Evolutionary conservation across 805 yeast genomes (phyloP), one percentile per base, ranked within the genome.

Genomic region (Ogataea saltuana): DNA sequence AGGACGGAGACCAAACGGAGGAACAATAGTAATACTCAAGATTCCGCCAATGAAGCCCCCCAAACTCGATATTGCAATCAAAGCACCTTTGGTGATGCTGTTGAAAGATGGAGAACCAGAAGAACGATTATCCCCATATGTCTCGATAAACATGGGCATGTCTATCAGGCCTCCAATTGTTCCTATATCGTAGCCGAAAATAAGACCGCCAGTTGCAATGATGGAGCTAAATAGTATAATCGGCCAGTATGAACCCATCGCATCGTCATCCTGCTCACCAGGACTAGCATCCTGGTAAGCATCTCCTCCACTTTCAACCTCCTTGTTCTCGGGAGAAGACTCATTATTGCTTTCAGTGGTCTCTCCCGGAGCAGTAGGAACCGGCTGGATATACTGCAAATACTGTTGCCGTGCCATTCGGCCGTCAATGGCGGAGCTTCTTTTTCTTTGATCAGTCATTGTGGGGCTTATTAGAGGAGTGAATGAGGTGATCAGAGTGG

Each of bases 111-210:
- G 44, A 4, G 27, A 18, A 2, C 15, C 21, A 1, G 32, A 27
- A 6, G 26, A 20, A 7, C 40, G 6, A 30, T 41, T 41, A 33
- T 64, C 59, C 1, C 65, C 68, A 51, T 42, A 64, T 0, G 38
- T 45, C 3, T 13, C 6, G 22, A 32, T 44, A 42, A 65, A 65
- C 4, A 54, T 27, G 4, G 66, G 61, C 39, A 63, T 48, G 32
- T 61, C 63, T 11, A 65, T 44, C 18, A 64, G 26, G 0, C 68
- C 70, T 4, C 70, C 70, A 35, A 67, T 52, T 1, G 62, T 61
- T 1, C 71, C 71, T 23, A 66, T 63, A 50, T 67, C 71, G 45
- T 56, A 64, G 1, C 71, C 71, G 40, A 63, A 66, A 1, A 63
- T 42, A 6, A 67, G 49, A 2, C 70, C 71, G 9, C 67, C 63